Evolutionary conservation across 2,329 filamentous ascomycete genomes (phyloP).

Genomic region (Aurifilum marmelostoma): DNA sequence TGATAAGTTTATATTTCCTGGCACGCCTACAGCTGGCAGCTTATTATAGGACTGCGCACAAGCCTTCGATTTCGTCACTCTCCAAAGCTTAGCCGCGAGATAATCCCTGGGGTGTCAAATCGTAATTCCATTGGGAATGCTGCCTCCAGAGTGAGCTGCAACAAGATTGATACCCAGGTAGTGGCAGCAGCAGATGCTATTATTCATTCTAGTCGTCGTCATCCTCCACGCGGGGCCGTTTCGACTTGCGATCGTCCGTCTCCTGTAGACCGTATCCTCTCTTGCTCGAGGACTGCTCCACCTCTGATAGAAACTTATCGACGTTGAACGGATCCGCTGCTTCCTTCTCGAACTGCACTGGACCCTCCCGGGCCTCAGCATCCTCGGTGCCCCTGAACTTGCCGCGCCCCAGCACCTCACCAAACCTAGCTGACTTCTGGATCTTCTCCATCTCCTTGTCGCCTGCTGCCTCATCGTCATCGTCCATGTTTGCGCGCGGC

Average conservation of each 20-base stretch:
- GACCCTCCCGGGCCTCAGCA: constrained; percentile 84
- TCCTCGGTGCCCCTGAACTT: constrained; percentile 88
- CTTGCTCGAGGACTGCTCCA: constrained; percentile 61
- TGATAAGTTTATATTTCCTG: no score
- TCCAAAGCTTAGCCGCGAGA: neutral
- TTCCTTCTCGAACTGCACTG: constrained; percentile 96
- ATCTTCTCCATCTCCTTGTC: constrained; percentile 87
- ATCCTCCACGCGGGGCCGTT: constrained; percentile 78
- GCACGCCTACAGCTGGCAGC: neutral
- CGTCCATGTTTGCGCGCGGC: constrained; percentile 73
- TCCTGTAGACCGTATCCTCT: constrained; percentile 79
- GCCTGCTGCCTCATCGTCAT: constrained; percentile 76
- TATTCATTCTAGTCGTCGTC: constrained; percentile 50
- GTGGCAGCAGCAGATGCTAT: constrained; percentile 5
- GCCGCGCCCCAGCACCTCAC: constrained; percentile 83
- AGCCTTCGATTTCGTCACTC: neutral
- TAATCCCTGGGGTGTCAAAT: neutral
- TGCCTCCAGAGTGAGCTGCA: neutral
- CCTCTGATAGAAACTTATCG: constrained; percentile 89
- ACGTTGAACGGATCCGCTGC: constrained; percentile 86
- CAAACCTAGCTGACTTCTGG: constrained; percentile 80
- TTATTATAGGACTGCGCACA: neutral
- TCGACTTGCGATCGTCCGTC: constrained; percentile 61
- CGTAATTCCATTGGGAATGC: neutral
- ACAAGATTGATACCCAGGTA: neutral